Base-by-base conservation (phyloP, 2,329 filamentous ascomycete genomes). In the Ceratocystis cacaofunesta region DNA sequence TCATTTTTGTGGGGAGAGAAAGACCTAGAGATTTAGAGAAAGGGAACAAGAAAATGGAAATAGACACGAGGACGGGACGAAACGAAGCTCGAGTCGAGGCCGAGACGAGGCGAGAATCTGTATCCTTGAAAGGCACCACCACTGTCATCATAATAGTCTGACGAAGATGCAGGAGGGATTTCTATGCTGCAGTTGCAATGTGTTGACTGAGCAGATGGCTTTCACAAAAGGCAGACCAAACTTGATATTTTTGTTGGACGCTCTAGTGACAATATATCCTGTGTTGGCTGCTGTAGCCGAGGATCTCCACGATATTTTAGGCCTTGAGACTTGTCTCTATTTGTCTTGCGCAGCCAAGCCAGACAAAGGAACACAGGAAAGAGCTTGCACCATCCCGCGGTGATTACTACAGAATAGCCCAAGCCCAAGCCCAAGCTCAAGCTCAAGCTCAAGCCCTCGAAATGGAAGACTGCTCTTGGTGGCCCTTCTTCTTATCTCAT, bases 61-160 rank as follows among this genome's bases (percentile, higher is more conserved):
- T 1, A 58, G 28, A 32, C 52, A 58, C 52, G 52, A 58, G 52
- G 52, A 19, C 52, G 52, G 52, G 64, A 65, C 64, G 64, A 65
- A 30, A 65, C 52, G 52, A 58, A n/a, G 52, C 52, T 58, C 52
- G 63, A 65, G 63, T 58, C 43, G 64, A 62, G 36, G 32, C 32
- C 52, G 63, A 65, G 63, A 65, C 28, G 64, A 62, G 48, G 48
- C 58, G 58, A 62, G 62, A 22, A 62, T 65, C 43, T 44, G 22
- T 19, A 65, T 62, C 64, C 64, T 65, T 60, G 52, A 17, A 57
- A 28, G 48, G 22, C 32, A 36, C 32, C 32, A 36, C 32, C 32
- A 12, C 8, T 36, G 32, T 10, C 32, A 12, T 36, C 30, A 12
- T 12, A 12, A 12, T 36, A 12, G 10, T 8, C 10, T 36, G 32